Percentiles rank a stretch among this genome's conserved stretches.
Conservation (phyloP, 2,329 filamentous ascomycete genomes). For the Aureobasidium sp. region DNA sequence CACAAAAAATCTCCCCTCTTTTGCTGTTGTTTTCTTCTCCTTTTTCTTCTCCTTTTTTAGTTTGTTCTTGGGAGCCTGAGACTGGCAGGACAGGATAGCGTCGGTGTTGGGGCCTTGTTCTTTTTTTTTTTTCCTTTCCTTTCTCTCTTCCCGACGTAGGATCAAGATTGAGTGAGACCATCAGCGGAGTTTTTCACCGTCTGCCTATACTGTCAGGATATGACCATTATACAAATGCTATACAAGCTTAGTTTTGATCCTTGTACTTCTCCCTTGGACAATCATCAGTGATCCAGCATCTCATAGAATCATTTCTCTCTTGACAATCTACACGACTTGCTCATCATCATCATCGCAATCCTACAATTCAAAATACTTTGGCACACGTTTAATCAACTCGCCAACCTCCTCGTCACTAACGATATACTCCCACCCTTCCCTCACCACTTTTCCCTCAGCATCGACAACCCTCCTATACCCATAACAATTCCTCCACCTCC, state of each 20-base stretch:
- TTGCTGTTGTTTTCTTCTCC: neutral
- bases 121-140: neutral
- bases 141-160: no score
- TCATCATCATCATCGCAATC: neutral
- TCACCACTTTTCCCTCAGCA: neutral
- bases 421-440: conserved; percentile 14
- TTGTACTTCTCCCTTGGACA: no score
- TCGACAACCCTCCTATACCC: conserved; percentile 15
- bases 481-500: conserved; percentile 18
- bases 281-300: no score
- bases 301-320: no score
- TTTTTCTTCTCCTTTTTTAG: neutral
- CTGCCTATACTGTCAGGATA: no score
- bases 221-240: no score
- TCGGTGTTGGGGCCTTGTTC: neutral
- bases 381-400: conserved; percentile 13
- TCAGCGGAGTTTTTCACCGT: no score
- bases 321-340: no score
- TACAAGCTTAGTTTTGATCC: no score
- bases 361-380: conserved; percentile 9
- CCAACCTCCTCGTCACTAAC: conserved; percentile 18
- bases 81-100: neutral
- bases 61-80: neutral
- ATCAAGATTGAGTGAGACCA: no score
- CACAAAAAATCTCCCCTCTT: conserved; percentile 1